A percentile compares a stretch with the other conserved stretches of the same genome.
phyloP scores from a whole-genome alignment of 352 stramenopile genomes.

The Pythium aquatile region DNA sequence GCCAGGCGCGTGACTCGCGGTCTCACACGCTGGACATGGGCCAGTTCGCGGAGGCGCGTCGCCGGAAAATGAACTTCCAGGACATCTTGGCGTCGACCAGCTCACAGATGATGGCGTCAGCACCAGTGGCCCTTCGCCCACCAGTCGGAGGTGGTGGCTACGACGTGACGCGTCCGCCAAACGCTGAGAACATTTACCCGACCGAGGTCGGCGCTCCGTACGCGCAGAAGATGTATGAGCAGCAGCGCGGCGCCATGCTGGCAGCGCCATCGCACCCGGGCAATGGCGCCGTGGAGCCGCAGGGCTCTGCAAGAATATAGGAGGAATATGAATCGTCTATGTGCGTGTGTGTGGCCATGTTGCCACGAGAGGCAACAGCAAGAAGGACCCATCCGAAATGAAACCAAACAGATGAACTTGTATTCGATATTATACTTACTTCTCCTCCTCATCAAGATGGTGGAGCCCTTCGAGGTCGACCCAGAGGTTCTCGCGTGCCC shows the following conservation, averaged over 20 bases:
- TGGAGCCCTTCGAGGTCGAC: conserved; percentile 56
- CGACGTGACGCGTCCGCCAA: conserved; percentile 23
- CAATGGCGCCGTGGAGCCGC: not conserved
- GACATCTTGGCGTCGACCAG: conserved; percentile 74
- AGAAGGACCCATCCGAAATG: not conserved
- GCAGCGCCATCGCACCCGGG: not conserved
- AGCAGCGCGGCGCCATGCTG: conserved; percentile 9
- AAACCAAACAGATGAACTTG: conserved; percentile 7
- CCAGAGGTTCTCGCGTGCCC: conserved; percentile 37
- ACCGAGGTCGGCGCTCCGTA: conserved; percentile 27
- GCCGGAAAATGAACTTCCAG: conserved; percentile 88
- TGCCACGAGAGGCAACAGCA: not conserved
- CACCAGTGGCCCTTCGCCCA: conserved; percentile 3
- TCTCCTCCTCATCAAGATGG: conserved; percentile 6
- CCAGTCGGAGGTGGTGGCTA: not conserved
- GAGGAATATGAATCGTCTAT: conserved; percentile 8
- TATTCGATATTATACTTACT: not conserved
- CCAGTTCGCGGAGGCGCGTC: conserved; percentile 69
- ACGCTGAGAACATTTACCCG: conserved; percentile 57
- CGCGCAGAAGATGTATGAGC: conserved; percentile 33
- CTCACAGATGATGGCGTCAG: conserved; percentile 4
- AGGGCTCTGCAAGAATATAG: conserved; percentile 7
- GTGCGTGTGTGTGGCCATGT: not conserved
- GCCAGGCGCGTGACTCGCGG: conserved; percentile 69
- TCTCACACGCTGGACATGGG: conserved; percentile 87